A percentile compares a stretch with the other conserved stretches of the same genome.
Conservation (phyloP, 768 basidiomycete genomes). For the Amanita rubescens region DNA sequence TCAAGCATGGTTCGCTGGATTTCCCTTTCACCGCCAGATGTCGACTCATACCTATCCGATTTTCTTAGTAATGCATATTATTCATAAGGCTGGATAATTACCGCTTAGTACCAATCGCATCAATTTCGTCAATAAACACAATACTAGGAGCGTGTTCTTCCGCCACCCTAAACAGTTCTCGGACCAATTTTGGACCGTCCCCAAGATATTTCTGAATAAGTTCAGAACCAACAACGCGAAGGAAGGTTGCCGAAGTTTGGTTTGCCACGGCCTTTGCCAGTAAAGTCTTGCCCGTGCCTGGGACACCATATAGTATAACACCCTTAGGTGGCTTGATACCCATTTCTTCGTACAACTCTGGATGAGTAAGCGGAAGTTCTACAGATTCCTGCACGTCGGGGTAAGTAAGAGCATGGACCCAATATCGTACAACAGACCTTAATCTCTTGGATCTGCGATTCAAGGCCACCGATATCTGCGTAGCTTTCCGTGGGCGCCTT, state of each 20-base stretch:
- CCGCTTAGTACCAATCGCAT: slow-evolving; percentile 98
- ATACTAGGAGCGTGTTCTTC: slow-evolving; percentile 98
- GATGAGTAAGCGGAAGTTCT: slow-evolving; percentile 94
- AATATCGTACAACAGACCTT: slow-evolving; percentile 49
- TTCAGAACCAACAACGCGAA: slow-evolving; percentile 95
- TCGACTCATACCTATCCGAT: slow-evolving; percentile 81
- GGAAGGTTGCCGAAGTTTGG: slow-evolving; percentile 96
- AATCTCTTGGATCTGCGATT: slow-evolving; percentile 97
- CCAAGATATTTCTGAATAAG: slow-evolving; percentile 99
- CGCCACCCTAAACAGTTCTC: slow-evolving; percentile 94
- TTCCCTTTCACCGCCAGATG: slow-evolving; percentile 97
- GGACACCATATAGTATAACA: slow-evolving; percentile 97
- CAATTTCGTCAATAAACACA: slow-evolving; percentile 99
- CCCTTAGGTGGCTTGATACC: slow-evolving; percentile 99
- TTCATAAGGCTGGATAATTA: slow-evolving; percentile 23
- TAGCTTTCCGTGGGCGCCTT: slow-evolving; percentile 99
- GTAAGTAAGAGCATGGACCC: slow-evolving; percentile 2
- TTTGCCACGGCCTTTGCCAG: slow-evolving; percentile 97
- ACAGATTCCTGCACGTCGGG: slow-evolving; percentile 76
- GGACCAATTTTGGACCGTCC: slow-evolving; percentile 96
- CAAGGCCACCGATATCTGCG: slow-evolving; percentile 95
- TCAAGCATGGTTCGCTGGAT: slow-evolving; percentile 99
- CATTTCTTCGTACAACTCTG: slow-evolving; percentile 99
- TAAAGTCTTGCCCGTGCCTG: slow-evolving; percentile 96
- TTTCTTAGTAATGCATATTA: slow-evolving; percentile 2